Evolutionary conservation across 2,329 filamentous ascomycete species (phyloP), one percentile per base, ranked within the genome.

Genomic region (Sclerotinia nivalis): DNA sequence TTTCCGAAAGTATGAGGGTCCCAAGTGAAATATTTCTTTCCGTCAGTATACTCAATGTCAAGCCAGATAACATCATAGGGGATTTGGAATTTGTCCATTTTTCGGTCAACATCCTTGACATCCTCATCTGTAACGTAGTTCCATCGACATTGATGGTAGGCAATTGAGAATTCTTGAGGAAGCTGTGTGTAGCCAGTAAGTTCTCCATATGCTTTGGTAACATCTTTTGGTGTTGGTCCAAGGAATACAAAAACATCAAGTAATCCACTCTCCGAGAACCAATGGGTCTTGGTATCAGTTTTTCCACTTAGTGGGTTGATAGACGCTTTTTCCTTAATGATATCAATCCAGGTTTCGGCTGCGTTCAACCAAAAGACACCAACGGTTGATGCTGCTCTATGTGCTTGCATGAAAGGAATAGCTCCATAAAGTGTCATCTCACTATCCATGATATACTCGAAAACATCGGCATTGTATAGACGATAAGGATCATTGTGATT

Each of bases 1-100:
- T 98, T 89, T 20, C 88, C 86, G 81, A 99, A 99, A 64, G 90
- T 96, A 77, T 97, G 86, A 28, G 89, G 87, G 77, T 99, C 95
- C 92, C 93, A 99, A 0, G 94, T 97, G 79, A 99, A 99, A 83
- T 99, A 99, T 82, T 97, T 96, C 82, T 96, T 95, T 80, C 91
- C 93, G 71, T 99, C 92, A 0, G 94, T 96, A 80, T 98, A 99
- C 82, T 99, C 96, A 74, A 99, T 93, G 77, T 99, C 96, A 25
- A 99, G 89, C 96, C 96, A 99, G 77, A 99, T 99, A 73, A 98
- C 92, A 81, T 99, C 96, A 82, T 98, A 99, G 0, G 96, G 96
- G 68, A 99, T 97, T 78, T 93, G 90, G 81, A 90, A 88, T 82
- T 96, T 96, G 83, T 98, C 94, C 83, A 99, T 97, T 80, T 96